A percentile compares a stretch with the other conserved stretches of the same genome.
Conservation (phyloP, 2,329 filamentous ascomycete species). For the Ascochyta clinopodiicola region DNA sequence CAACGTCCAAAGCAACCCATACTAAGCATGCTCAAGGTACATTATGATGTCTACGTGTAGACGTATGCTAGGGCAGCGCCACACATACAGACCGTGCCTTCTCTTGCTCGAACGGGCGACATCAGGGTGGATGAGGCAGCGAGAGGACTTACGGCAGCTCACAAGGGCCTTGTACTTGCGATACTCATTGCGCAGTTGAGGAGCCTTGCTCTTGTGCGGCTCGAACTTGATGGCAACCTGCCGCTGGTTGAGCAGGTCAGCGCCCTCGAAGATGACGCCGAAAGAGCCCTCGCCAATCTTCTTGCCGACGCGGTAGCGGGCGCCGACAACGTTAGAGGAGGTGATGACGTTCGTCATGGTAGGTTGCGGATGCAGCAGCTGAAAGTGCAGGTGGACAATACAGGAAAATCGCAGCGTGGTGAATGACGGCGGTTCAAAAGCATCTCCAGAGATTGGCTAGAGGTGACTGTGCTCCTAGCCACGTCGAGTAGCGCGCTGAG, state of each 20-base stretch:
- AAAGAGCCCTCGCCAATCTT: conserved; percentile 99
- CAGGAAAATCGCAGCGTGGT: conserved; percentile 18
- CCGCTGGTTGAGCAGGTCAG: conserved; percentile 97
- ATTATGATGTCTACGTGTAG: not conserved
- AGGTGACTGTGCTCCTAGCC: conserved; percentile 1
- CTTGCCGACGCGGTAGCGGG: conserved; percentile 98
- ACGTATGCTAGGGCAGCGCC: conserved; percentile 14
- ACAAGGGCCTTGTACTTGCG: conserved; percentile 99
- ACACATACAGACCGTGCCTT: conserved; percentile 16
- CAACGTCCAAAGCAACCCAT: not conserved
- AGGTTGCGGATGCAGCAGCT: not conserved
- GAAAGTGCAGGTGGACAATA: conserved; percentile 11
- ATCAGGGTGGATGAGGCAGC: conserved; percentile 13
- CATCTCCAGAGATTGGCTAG: conserved; percentile 33
- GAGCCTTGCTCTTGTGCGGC: conserved; percentile 97
- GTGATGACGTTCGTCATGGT: conserved; percentile 86
- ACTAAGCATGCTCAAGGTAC: too few relatives aligned
- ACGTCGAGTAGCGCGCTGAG: too few relatives aligned
- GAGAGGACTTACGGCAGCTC: conserved; percentile 84
- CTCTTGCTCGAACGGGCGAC: conserved; percentile 15
- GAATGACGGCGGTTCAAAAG: conserved; percentile 21
- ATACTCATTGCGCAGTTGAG: conserved; percentile 97
- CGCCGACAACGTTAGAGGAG: conserved; percentile 96
- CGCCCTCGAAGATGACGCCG: conserved; percentile 98
- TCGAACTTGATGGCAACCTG: conserved; percentile 99